Evolutionary conservation across 73 alveolate species (phyloP).

Genomic region (Paramecium biaurelia): DNA sequence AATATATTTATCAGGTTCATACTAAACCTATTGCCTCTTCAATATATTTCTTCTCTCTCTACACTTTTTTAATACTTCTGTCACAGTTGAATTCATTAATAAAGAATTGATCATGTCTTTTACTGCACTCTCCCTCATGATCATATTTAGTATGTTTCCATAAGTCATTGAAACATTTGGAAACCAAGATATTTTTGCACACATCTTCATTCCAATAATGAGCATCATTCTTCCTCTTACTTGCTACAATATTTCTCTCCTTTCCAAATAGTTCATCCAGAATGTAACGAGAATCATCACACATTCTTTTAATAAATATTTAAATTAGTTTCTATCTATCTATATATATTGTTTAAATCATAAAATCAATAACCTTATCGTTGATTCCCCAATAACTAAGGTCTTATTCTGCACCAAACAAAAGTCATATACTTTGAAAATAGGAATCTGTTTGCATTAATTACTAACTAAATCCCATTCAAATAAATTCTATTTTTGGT

Average conservation of each 20-base stretch:
- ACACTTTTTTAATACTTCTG: not conserved
- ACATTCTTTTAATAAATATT: not conserved
- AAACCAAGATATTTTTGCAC: constrained; percentile 1
- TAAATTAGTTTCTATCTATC: not conserved
- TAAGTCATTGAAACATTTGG: constrained; percentile 9
- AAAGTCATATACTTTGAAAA: not conserved
- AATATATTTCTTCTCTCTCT: constrained; percentile 44
- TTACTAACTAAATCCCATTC: not conserved
- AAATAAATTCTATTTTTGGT: not conserved
- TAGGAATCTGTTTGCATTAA: not conserved
- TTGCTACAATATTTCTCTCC: constrained; percentile 10
- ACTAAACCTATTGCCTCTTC: constrained; percentile 58
- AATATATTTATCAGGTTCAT: not conserved
- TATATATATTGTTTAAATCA: not conserved
- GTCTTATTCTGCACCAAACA: not conserved
- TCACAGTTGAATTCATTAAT: not conserved
- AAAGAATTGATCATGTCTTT: constrained; percentile 31
- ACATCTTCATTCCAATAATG: constrained; percentile 58
- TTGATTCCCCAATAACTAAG: constrained; percentile 16
- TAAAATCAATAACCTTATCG: not conserved
- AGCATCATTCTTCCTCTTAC: constrained; percentile 37
- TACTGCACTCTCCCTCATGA: constrained; percentile 51
- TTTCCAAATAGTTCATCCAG: constrained; percentile 41
- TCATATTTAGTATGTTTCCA: constrained; percentile 54
- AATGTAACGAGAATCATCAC: constrained; percentile 36